Percentiles rank a stretch among this genome's conserved stretches.
Conservation (phyloP, 768 basidiomycete genomes). For the Tephrocybe sp. region DNA sequence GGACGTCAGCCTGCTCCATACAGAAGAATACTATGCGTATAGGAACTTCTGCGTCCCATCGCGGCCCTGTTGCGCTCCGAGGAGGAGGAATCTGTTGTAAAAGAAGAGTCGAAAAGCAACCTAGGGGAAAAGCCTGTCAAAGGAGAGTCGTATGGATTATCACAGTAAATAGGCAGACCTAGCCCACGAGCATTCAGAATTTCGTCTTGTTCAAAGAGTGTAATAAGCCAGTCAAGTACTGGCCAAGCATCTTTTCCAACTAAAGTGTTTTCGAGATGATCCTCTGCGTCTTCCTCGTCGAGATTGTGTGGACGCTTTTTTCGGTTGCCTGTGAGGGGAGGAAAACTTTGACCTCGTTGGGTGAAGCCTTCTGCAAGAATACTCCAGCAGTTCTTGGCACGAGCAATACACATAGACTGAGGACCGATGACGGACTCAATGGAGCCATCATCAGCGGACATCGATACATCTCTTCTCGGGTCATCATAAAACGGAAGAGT, state of each 20-base stretch:
- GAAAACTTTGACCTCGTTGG: conserved; percentile 28
- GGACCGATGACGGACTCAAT: conserved; percentile 58
- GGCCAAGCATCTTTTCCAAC: conserved; percentile 70
- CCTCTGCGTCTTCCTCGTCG: conserved; percentile 22
- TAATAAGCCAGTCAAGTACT: conserved; percentile 65
- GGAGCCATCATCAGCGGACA: conserved; percentile 27
- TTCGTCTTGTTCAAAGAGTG: conserved; percentile 70
- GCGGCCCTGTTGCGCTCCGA: conserved; percentile 40
- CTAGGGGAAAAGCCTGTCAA: background rate
- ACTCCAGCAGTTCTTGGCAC: conserved; percentile 59
- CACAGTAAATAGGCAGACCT: conserved; percentile 32
- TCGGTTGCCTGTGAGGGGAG: conserved; percentile 32
- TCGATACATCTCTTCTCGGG: conserved; percentile 16
- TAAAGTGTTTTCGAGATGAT: conserved; percentile 23
- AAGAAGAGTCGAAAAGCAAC: conserved; percentile 48
- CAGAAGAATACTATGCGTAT: conserved; percentile 45
- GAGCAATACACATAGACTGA: conserved; percentile 50
- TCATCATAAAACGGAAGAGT: conserved; percentile 52
- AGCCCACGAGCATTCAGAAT: conserved; percentile 29
- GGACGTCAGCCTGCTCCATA: conserved; percentile 27
- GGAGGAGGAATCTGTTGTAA: conserved; percentile 58
- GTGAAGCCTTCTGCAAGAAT: conserved; percentile 56
- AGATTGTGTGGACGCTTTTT: conserved; percentile 27
- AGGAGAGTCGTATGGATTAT: background rate
- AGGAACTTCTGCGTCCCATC: conserved; percentile 55